phyloP scores from a whole-genome alignment of 2,329 filamentous ascomycete genomes.

The Xylaria sp. region DNA sequence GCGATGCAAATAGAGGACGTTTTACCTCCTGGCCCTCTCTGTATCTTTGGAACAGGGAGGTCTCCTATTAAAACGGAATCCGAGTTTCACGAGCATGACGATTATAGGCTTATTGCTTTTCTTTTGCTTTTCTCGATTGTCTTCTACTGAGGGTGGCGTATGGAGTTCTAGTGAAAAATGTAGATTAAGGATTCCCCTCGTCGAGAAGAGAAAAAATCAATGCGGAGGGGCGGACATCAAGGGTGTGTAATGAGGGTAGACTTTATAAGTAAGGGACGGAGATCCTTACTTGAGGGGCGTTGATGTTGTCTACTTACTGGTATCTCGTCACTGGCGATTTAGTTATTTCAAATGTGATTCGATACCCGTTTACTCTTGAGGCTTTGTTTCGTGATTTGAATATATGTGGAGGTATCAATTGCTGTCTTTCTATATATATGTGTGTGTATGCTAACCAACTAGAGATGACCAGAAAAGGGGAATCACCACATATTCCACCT shows the following conservation, averaged over 20 bases:
- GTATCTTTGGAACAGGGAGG: not conserved
- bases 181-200: conserved; percentile 10
- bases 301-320: not conserved
- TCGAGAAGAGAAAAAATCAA: not conserved
- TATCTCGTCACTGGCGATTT: too few relatives aligned
- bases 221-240: not conserved
- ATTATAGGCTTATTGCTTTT: conserved; percentile 6
- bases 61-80: not conserved
- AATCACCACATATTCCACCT: conserved; percentile 64
- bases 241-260: not conserved
- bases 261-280: not conserved
- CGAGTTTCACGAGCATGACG: conserved; percentile 6
- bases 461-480: too few relatives aligned
- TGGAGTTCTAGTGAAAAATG: conserved; percentile 21
- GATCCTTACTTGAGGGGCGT: not conserved
- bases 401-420: not conserved
- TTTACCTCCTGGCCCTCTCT: not conserved
- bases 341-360: too few relatives aligned
- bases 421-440: not conserved
- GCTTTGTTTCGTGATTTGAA: too few relatives aligned
- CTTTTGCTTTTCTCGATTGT: not conserved
- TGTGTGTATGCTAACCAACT: not conserved
- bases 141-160: conserved; percentile 18
- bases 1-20: conserved; percentile 68
- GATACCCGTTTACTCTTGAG: too few relatives aligned